Evolutionary conservation across 2,329 filamentous ascomycete species (phyloP).

Genomic region (Chaetomiaceae sp.): DNA sequence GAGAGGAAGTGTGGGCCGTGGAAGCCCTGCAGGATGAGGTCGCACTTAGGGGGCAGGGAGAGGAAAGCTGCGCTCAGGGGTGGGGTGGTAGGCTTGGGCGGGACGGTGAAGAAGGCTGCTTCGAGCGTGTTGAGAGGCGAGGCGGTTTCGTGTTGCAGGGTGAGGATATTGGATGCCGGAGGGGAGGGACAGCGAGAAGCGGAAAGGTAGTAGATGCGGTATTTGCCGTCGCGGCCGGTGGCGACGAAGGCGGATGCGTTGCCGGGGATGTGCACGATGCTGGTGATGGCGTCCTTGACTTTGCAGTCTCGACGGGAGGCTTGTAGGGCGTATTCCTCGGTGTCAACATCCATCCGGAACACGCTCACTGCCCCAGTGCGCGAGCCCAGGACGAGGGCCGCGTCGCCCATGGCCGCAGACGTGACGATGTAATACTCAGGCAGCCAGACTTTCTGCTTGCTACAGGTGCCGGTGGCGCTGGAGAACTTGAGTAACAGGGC

Average conservation of each 20-base stretch:
- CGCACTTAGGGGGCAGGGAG: too few relatives aligned
- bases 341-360: constrained; percentile 21
- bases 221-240: constrained; percentile 71
- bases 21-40: constrained; percentile 75
- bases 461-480: constrained; percentile 25
- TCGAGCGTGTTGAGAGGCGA: constrained; percentile 73
- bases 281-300: constrained; percentile 61
- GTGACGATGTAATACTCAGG: constrained; percentile 46
- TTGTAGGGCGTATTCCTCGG: constrained; percentile 25
- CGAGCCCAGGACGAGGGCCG: constrained; percentile 48
- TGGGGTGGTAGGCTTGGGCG: constrained; percentile 4
- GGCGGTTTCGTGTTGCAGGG: constrained; percentile 58
- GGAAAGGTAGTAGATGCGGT: constrained; percentile 52
- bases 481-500: constrained; percentile 38
- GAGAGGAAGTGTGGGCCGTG: constrained; percentile 71
- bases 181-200: constrained; percentile 13
- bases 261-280: constrained; percentile 47
- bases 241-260: constrained; percentile 50
- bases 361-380: constrained; percentile 44
- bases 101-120: constrained; percentile 52
- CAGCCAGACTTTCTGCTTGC: constrained; percentile 31
- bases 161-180: constrained; percentile 25
- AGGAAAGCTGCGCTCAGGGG: too few relatives aligned
- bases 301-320: constrained; percentile 34
- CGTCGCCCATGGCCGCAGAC: constrained; percentile 37